phyloP scores from a whole-genome alignment of 371 early-diverging fungal genomes.

The Mortierella sp. region DNA sequence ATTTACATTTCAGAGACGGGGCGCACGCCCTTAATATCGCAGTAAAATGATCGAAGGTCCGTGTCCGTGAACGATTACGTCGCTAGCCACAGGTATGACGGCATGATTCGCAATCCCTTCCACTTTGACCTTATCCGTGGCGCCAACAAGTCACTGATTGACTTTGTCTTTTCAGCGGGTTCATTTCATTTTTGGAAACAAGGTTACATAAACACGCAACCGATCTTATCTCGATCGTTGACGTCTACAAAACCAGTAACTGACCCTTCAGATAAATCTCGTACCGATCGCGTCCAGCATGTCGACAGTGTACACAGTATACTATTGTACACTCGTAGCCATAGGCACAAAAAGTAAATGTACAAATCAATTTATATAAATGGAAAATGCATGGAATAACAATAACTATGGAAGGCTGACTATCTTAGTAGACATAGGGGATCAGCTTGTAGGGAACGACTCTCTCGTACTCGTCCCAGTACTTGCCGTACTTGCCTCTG shows the following conservation, averaged over 20 bases:
- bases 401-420: not conserved
- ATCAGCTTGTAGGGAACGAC: conserved; percentile 74
- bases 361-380: not conserved
- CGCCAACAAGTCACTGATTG: conserved; percentile 17
- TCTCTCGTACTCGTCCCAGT: conserved; percentile 78
- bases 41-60: too few species aligned
- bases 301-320: too few species aligned
- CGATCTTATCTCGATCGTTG: too few species aligned
- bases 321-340: too few species aligned
- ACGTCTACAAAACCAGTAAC: too few species aligned
- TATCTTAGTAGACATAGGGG: conserved; percentile 56
- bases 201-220: not conserved
- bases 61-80: too few species aligned
- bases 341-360: not conserved
- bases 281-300: too few species aligned
- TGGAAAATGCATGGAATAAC: not conserved
- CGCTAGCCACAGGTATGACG: too few species aligned
- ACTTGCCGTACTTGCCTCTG: conserved; percentile 80
- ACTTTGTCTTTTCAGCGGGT: too few species aligned
- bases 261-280: too few species aligned
- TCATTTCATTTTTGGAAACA: not conserved
- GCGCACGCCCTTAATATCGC: too few species aligned
- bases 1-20: too few species aligned
- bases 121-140: conserved; percentile 18
- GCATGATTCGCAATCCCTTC: conserved; percentile 8